Evolutionary conservation across 208 protist species (phyloP).

Genomic region (Leishmania tarentolae): DNA sequence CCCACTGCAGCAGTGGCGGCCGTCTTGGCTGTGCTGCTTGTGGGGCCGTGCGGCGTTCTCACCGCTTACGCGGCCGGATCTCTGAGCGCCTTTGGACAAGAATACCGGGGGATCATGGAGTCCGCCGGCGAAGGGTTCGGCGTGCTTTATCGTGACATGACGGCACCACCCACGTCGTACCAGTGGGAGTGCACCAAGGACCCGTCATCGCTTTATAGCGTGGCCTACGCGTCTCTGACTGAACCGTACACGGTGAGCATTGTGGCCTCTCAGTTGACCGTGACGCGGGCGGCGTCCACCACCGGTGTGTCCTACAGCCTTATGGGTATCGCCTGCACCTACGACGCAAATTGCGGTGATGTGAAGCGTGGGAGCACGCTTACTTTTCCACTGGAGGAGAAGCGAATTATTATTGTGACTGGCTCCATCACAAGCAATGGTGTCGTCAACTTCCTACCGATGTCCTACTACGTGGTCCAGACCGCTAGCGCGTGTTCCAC

Average conservation of each 20-base stretch:
- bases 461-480: slow-evolving; percentile 26
- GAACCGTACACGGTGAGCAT: slow-evolving; percentile 20
- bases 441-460: slow-evolving; percentile 24
- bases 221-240: slow-evolving; percentile 28
- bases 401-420: slow-evolving; percentile 20
- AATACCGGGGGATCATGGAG: slow-evolving; percentile 31
- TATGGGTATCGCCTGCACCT: slow-evolving; percentile 19
- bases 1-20: not conserved
- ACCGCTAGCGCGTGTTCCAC: slow-evolving; percentile 7
- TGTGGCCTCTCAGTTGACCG: not conserved
- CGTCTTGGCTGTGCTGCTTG: slow-evolving; percentile 2
- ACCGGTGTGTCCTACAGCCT: slow-evolving; percentile 20
- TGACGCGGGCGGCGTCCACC: slow-evolving; percentile 8
- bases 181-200: slow-evolving; percentile 20
- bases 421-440: slow-evolving; percentile 12
- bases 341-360: slow-evolving; percentile 10
- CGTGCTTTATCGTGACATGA: slow-evolving; percentile 27
- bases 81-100: slow-evolving; percentile 7
- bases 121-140: slow-evolving; percentile 19
- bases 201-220: slow-evolving; percentile 1
- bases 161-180: slow-evolving; percentile 16
- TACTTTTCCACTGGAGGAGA: slow-evolving; percentile 8
- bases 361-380: slow-evolving; percentile 9
- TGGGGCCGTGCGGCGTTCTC: not conserved
- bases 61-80: slow-evolving; percentile 4